Base-by-base conservation (phyloP, 2,329 filamentous ascomycete genomes). In the Bisporella sp. region DNA sequence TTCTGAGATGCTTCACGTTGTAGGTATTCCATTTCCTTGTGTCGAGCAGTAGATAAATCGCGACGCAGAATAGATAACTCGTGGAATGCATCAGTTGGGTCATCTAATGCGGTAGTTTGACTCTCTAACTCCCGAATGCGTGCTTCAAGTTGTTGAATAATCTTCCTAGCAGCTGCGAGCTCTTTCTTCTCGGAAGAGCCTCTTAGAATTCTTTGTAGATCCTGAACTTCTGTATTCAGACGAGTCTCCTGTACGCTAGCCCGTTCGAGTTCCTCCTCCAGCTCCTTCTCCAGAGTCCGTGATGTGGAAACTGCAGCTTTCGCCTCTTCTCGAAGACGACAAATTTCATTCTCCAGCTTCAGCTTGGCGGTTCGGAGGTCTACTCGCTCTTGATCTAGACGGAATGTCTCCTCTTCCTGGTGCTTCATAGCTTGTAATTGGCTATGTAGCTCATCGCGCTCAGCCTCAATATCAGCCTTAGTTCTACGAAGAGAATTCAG, bases 321-420 rank as follows among this genome's bases (percentile, higher is more conserved):
- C 59, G 82, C 84, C 62, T 89, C 84, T 6, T 85, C 81, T 47
- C 73, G 79, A 12, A 87, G 69, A 9, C 82, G 74, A 41, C 81
- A 79, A 12, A 86, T 71, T 59, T 89, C 85, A 53, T 72, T 76
- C 55, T 89, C 85, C 13, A 87, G 73, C 60, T 82, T 84, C 54
- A 82, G 70, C 62, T 84, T 85, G n/a, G 78, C 70, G 31, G 82
- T 81, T 13, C 83, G 80, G 29, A 89, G 71, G 48, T 88, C 82
- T 43, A 85, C 69, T 56, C 84, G 82, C 61, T 89, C 85, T 54
- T 83, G 79, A 57, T 88, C 84, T 43, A 85, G 65, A 9, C 76
- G 77, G 57, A 80, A 76, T 1, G 75, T 79, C 51, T 83, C 78
- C 31, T 76, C 76, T 45, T 78, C 78, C 49, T 77, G 75, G 39